Percentiles rank a stretch among this genome's conserved stretches.
Evolutionary conservation across 352 stramenopile species (phyloP).

Genomic region (Globisporangium nunn): DNA sequence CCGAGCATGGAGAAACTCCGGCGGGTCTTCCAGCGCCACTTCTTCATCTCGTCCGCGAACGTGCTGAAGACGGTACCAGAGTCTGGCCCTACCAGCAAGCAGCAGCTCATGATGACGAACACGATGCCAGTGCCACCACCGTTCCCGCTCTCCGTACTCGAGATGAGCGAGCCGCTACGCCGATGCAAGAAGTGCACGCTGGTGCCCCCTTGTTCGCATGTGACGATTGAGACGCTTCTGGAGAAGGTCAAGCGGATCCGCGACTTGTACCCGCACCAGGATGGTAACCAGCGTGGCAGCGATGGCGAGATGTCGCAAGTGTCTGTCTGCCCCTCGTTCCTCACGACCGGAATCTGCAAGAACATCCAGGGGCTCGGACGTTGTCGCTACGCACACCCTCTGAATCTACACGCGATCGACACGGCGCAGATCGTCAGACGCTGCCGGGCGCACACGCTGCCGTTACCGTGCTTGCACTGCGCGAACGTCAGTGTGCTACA

Average conservation of each 20-base stretch:
- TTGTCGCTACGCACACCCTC: slow-evolving; percentile 54
- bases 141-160: slow-evolving; percentile 51
- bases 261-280: slow-evolving; percentile 35
- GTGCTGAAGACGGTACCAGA: slow-evolving; percentile 21
- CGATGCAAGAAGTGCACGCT: slow-evolving; percentile 64
- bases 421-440: slow-evolving; percentile 29
- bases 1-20: slow-evolving; percentile 34
- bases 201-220: slow-evolving; percentile 48
- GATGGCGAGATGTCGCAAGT: background rate
- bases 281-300: slow-evolving; percentile 5
- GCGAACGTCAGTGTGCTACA: slow-evolving; percentile 24
- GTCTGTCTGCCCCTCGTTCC: slow-evolving; percentile 43
- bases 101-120: background rate
- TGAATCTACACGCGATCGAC: slow-evolving; percentile 46
- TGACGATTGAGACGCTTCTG: slow-evolving; percentile 38
- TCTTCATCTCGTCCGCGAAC: slow-evolving; percentile 56
- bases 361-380: slow-evolving; percentile 58
- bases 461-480: slow-evolving; percentile 55
- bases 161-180: slow-evolving; percentile 48
- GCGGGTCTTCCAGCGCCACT: slow-evolving; percentile 36
- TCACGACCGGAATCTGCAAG: slow-evolving; percentile 34
- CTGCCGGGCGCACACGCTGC: slow-evolving; percentile 23
- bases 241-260: slow-evolving; percentile 36
- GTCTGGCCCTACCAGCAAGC: background rate
- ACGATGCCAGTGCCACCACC: slow-evolving; percentile 13